These are phyloP conservation scores for Epichloe gansuensis DNA, from an alignment of 2,329 filamentous ascomycete genomes.

Conservation along the genomic window DNA sequence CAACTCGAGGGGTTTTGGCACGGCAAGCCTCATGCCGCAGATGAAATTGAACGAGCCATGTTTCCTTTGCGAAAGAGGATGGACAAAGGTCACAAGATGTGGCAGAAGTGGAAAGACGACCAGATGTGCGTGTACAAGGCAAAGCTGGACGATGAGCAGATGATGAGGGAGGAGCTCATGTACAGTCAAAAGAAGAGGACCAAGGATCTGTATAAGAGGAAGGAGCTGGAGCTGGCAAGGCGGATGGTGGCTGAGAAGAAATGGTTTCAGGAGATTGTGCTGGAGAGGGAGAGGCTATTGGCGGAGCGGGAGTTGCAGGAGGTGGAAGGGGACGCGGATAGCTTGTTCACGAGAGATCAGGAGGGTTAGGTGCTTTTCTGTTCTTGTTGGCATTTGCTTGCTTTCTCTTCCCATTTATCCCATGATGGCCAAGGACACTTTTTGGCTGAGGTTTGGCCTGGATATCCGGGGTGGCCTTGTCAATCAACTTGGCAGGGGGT, in stretches of 20 bases:
- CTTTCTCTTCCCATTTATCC: too few species aligned
- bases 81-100: constrained; percentile 26
- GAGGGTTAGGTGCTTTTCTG: neutral
- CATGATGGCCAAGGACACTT: too few species aligned
- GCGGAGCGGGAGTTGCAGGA: constrained; percentile 28
- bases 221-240: constrained; percentile 18
- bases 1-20: constrained; percentile 27
- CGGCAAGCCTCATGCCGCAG: constrained; percentile 19
- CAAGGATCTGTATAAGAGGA: constrained; percentile 16
- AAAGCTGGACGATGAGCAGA: constrained; percentile 25
- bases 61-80: constrained; percentile 24
- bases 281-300: constrained; percentile 34
- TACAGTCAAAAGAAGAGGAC: constrained; percentile 23
- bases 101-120: constrained; percentile 27
- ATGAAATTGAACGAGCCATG: constrained; percentile 21
- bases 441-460: too few species aligned
- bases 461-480: too few species aligned
- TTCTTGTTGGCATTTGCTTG: neutral
- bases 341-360: constrained; percentile 15
- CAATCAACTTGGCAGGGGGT: too few species aligned
- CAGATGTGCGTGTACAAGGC: constrained; percentile 25
- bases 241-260: constrained; percentile 29
- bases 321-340: constrained; percentile 27
- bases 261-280: constrained; percentile 33
- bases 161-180: constrained; percentile 29